Percentiles rank a stretch among this genome's conserved stretches.
phyloP scores from a whole-genome alignment of 225 moss, liverwort and hornwort genomes.

The Bryum argenteum region DNA sequence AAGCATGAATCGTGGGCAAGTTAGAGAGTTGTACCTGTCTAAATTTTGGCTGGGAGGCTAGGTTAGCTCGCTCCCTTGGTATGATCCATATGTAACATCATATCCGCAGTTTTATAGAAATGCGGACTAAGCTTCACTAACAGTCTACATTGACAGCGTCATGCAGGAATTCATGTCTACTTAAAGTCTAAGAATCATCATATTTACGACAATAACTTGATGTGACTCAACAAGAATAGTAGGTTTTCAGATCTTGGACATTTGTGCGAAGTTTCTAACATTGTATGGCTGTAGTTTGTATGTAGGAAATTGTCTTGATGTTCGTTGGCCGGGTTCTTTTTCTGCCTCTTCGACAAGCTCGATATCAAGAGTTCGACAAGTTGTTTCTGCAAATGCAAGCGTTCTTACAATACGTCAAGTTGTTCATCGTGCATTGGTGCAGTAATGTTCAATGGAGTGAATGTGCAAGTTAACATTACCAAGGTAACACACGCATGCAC shows the following conservation, averaged over 20 bases:
- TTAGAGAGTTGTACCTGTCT: conserved; percentile 49
- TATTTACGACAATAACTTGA: not conserved
- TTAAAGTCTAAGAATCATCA: not conserved
- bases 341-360: conserved; percentile 62
- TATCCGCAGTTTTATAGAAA: not conserved
- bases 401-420: not conserved
- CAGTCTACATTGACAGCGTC: not conserved
- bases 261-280: not conserved
- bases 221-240: not conserved
- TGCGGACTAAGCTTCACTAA: too few relatives aligned
- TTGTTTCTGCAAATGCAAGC: conserved; percentile 58
- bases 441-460: too few relatives aligned
- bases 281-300: conserved; percentile 57
- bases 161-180: not conserved
- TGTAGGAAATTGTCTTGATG: conserved; percentile 56
- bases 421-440: too few relatives aligned
- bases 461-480: too few relatives aligned
- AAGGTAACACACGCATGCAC: too few relatives aligned
- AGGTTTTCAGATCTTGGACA: not conserved
- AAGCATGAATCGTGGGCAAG: conserved; percentile 15
- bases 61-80: not conserved
- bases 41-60: conserved; percentile 66
- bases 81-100: not conserved
- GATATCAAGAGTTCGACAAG: conserved; percentile 57
- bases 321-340: conserved; percentile 32